Evolutionary conservation across 2,329 filamentous ascomycete species (phyloP).

Genomic region (Dendryphion nanum): DNA sequence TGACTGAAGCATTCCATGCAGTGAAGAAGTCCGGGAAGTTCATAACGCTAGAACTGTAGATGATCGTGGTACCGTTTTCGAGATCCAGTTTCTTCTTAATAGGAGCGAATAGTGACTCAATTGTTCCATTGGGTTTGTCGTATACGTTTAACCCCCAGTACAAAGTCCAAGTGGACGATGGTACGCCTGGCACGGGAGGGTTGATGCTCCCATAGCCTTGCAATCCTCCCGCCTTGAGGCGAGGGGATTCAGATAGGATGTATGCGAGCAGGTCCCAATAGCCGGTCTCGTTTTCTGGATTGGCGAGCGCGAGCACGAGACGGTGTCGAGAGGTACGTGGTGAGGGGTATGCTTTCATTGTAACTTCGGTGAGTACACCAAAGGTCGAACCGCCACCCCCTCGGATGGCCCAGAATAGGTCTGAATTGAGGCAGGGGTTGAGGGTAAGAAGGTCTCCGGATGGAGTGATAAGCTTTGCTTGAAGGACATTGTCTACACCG

Average conservation of each 20-base stretch:
- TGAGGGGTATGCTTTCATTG: slow-evolving; percentile 21
- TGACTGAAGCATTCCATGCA: not conserved
- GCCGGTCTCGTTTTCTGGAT: slow-evolving; percentile 6
- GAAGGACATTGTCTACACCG: slow-evolving; percentile 35
- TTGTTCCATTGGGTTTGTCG: slow-evolving; percentile 18
- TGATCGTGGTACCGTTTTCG: slow-evolving; percentile 6
- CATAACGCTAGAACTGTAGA: not conserved
- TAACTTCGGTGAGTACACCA: slow-evolving; percentile 34
- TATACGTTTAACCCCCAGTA: slow-evolving; percentile 19
- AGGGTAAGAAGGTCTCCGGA: slow-evolving; percentile 10
- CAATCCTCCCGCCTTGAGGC: slow-evolving; percentile 26
- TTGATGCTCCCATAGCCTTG: slow-evolving; percentile 24
- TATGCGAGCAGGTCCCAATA: slow-evolving; percentile 21
- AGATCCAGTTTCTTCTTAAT: slow-evolving; percentile 14
- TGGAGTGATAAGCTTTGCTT: slow-evolving; percentile 35
- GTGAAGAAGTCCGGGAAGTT: not conserved
- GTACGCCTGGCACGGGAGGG: slow-evolving; percentile 12
- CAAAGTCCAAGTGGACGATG: slow-evolving; percentile 8
- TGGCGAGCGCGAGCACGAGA: slow-evolving; percentile 12
- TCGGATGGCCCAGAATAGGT: slow-evolving; percentile 43
- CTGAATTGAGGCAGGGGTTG: slow-evolving; percentile 23
- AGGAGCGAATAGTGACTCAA: slow-evolving; percentile 15
- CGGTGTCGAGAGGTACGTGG: slow-evolving; percentile 23
- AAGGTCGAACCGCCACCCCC: slow-evolving; percentile 45
- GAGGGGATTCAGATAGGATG: slow-evolving; percentile 20